Percentiles rank a stretch among this genome's conserved stretches.
These are phyloP conservation scores for Pleurotus platypus DNA, from an alignment of 768 basidiomycete genomes.

Conservation along the genomic window DNA sequence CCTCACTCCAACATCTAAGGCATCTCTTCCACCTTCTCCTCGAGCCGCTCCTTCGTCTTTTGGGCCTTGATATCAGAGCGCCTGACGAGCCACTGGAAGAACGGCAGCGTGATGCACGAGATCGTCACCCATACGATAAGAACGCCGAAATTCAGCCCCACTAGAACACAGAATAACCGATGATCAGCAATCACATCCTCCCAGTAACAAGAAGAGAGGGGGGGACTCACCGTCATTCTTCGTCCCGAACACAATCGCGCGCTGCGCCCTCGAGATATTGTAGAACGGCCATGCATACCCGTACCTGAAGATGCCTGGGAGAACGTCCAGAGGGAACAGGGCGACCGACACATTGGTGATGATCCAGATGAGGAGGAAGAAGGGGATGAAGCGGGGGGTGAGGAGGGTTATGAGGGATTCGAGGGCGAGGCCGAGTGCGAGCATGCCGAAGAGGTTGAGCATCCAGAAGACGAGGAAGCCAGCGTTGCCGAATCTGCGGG, in stretches of 20 bases:
- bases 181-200: background rate
- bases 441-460: conserved; percentile 57
- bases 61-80: conserved; percentile 16
- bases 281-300: conserved; percentile 74
- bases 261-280: conserved; percentile 57
- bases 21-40: conserved; percentile 9
- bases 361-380: conserved; percentile 66
- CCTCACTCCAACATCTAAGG: too few relatives aligned
- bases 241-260: conserved; percentile 64
- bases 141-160: conserved; percentile 61
- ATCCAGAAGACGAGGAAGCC: conserved; percentile 70
- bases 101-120: conserved; percentile 49
- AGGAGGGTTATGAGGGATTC: conserved; percentile 58
- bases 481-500: conserved; percentile 35
- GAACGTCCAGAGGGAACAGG: conserved; percentile 52
- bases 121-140: conserved; percentile 52
- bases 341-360: conserved; percentile 60
- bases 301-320: conserved; percentile 59
- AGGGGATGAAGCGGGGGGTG: conserved; percentile 45
- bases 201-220: background rate
- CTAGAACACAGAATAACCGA: conserved; percentile 24
- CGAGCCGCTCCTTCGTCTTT: conserved; percentile 10
- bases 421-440: conserved; percentile 54
- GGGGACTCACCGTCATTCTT: conserved; percentile 50
- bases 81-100: conserved; percentile 43